These are phyloP conservation scores for Circinella umbellata DNA, from an alignment of 371 early-diverging fungal genomes.

Conservation along the genomic window DNA sequence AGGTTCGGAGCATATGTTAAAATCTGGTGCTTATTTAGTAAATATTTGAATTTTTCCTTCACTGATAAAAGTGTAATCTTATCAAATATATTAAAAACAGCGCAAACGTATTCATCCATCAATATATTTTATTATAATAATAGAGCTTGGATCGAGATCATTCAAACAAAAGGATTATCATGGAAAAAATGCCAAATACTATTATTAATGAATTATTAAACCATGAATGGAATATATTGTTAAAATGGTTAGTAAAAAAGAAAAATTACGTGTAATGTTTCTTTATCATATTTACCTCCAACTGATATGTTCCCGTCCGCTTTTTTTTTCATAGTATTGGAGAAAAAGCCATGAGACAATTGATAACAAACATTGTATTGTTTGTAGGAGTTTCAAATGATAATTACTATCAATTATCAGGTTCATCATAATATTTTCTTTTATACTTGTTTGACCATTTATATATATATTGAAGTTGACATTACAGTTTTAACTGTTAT, in stretches of 20 bases:
- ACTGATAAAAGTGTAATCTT: neutral
- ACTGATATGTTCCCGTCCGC: neutral
- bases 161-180: neutral
- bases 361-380: neutral
- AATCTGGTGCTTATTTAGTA: neutral
- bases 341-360: neutral
- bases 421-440: neutral
- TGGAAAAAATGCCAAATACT: neutral
- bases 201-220: neutral
- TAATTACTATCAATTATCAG: slow-evolving; percentile 3
- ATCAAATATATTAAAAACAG: neutral
- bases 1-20: slow-evolving; percentile 1
- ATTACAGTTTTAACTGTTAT: too few species aligned
- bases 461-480: too few species aligned
- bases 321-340: neutral
- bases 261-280: too few species aligned
- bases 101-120: too few species aligned
- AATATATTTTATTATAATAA: neutral
- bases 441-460: too few species aligned
- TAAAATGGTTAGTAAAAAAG: neutral
- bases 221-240: neutral
- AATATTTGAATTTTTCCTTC: neutral
- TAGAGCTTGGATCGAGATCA: neutral
- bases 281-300: too few species aligned
- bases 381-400: neutral